Evolutionary conservation across 2,329 filamentous ascomycete genomes (phyloP).

Genomic region (Calonectria honghensis): DNA sequence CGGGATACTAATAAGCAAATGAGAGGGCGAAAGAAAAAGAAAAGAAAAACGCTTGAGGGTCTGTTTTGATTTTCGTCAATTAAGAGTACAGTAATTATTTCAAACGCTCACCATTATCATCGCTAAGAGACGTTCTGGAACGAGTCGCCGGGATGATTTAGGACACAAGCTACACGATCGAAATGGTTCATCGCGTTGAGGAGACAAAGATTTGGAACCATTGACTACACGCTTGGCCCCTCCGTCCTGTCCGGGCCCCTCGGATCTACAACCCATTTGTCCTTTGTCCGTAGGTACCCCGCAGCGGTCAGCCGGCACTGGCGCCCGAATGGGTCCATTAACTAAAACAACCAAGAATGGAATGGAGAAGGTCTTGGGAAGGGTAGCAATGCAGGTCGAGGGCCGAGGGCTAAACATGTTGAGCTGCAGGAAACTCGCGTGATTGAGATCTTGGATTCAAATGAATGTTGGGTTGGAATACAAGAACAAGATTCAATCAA

Average conservation of each 20-base stretch:
- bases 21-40: constrained; percentile 17
- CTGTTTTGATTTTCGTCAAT: background rate
- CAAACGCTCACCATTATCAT: background rate
- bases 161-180: constrained; percentile 39
- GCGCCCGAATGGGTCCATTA: constrained; percentile 51
- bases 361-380: constrained; percentile 38
- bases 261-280: constrained; percentile 56
- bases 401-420: constrained; percentile 40
- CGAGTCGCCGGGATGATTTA: constrained; percentile 1
- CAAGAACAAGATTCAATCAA: background rate
- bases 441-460: constrained; percentile 19
- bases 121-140: constrained; percentile 35
- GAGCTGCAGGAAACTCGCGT: constrained; percentile 31
- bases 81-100: background rate
- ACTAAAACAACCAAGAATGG: constrained; percentile 38
- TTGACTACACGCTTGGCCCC: constrained; percentile 42
- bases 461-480: constrained; percentile 5
- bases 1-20: constrained; percentile 2
- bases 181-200: constrained; percentile 48
- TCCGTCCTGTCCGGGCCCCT: constrained; percentile 48
- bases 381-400: constrained; percentile 36
- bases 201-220: constrained; percentile 50
- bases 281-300: constrained; percentile 50
- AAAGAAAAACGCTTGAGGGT: background rate
- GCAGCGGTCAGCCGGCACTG: constrained; percentile 55